Evolutionary conservation across 805 yeast species (phyloP).

Genomic region (Clavispora asparagi): DNA sequence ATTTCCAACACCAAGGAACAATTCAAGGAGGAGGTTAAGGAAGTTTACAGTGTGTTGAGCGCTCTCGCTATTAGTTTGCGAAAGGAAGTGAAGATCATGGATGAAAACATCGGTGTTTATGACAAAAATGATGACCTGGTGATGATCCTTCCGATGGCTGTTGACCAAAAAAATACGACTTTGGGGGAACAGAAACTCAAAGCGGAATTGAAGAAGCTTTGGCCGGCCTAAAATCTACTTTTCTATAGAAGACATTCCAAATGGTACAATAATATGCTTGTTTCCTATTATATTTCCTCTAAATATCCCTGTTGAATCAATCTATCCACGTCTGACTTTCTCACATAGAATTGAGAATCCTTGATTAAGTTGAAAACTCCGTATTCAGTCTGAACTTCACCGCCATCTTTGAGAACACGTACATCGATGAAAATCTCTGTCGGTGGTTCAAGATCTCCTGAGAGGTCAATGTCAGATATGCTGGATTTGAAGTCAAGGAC

Average conservation of each 20-base stretch:
- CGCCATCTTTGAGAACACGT: slow-evolving; percentile 88
- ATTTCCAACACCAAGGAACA: slow-evolving; percentile 25
- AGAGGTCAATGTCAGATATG: slow-evolving; percentile 76
- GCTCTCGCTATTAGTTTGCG: slow-evolving; percentile 54
- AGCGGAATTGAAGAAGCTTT: slow-evolving; percentile 33
- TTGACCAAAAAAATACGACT: slow-evolving; percentile 67
- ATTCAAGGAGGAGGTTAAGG: slow-evolving; percentile 40
- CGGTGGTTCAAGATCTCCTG: slow-evolving; percentile 90
- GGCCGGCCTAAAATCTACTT: neutral
- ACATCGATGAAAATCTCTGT: slow-evolving; percentile 89
- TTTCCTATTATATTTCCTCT: slow-evolving; percentile 52
- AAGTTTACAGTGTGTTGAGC: slow-evolving; percentile 52
- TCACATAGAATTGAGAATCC: slow-evolving; percentile 89
- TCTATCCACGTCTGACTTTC: slow-evolving; percentile 92
- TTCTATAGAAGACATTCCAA: neutral
- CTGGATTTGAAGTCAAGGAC: slow-evolving; percentile 72
- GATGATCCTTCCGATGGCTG: slow-evolving; percentile 60
- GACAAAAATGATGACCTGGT: slow-evolving; percentile 39
- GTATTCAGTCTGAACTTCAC: slow-evolving; percentile 95
- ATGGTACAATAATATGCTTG: neutral
- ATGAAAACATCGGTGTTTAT: slow-evolving; percentile 49
- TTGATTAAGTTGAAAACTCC: slow-evolving; percentile 92
- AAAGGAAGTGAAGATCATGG: slow-evolving; percentile 62
- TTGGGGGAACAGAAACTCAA: slow-evolving; percentile 56
- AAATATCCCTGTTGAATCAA: slow-evolving; percentile 90